phyloP scores from a whole-genome alignment of 164 flowering plant genomes.

The Brasenia schreberi region DNA sequence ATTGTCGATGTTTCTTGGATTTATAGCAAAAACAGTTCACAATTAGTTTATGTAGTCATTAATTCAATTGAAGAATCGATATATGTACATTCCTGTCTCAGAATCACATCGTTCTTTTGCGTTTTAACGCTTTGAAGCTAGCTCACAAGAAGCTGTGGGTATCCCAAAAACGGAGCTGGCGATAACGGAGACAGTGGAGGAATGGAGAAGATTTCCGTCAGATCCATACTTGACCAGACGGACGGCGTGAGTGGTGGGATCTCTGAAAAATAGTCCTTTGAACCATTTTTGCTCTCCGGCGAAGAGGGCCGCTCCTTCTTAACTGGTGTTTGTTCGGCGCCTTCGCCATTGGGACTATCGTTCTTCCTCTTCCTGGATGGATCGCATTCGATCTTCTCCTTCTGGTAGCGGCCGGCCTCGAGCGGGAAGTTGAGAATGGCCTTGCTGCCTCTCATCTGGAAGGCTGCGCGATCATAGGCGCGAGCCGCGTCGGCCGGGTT shows the following conservation, averaged over 20 bases:
- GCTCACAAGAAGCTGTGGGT: slow-evolving; percentile 14
- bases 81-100: background rate
- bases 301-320: slow-evolving; percentile 2
- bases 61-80: background rate
- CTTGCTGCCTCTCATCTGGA: slow-evolving; percentile 25
- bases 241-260: slow-evolving; percentile 26
- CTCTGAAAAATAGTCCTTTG: background rate
- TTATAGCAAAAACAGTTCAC: background rate
- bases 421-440: slow-evolving; percentile 35
- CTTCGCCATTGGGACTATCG: slow-evolving; percentile 3
- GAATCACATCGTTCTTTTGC: background rate
- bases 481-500: slow-evolving; percentile 46
- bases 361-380: slow-evolving; percentile 8
- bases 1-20: too few species aligned
- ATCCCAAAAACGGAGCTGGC: slow-evolving; percentile 9
- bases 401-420: background rate
- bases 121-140: background rate
- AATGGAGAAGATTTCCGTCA: slow-evolving; percentile 20
- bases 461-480: slow-evolving; percentile 48
- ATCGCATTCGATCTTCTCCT: background rate
- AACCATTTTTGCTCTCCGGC: background rate
- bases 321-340: background rate
- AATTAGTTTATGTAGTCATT: background rate
- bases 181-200: slow-evolving; percentile 31
- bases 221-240: slow-evolving; percentile 18